Conservation (phyloP, 2,329 filamentous ascomycete genomes). For the Neocatenulostroma microsporum region DNA sequence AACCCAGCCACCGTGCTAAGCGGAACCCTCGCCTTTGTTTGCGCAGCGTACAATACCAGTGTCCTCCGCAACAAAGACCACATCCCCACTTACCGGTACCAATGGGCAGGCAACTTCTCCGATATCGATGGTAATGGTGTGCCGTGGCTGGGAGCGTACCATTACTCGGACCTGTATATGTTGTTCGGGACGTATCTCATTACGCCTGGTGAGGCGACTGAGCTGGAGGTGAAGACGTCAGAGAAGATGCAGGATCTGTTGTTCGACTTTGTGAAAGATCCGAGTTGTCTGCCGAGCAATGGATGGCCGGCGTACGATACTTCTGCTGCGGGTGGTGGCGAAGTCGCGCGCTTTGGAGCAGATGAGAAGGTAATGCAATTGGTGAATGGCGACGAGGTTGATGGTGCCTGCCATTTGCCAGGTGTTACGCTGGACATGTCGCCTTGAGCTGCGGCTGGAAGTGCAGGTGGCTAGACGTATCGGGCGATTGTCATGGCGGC, state of each 20-base stretch:
- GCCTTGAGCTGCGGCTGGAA: no score
- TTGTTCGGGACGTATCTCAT: slow-evolving; percentile 21
- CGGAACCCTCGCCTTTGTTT: neutral
- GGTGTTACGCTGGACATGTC: neutral
- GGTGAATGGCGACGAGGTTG: slow-evolving; percentile 10
- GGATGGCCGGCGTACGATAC: neutral
- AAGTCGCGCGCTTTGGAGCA: slow-evolving; percentile 12
- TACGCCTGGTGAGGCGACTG: slow-evolving; percentile 18
- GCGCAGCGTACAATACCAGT: neutral
- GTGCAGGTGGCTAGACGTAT: no score
- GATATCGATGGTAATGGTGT: slow-evolving; percentile 2
- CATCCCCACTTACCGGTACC: neutral
- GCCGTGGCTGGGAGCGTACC: slow-evolving; percentile 32
- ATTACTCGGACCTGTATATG: slow-evolving; percentile 29
- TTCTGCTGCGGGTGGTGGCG: slow-evolving; percentile 6
- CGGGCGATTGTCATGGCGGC: no score
- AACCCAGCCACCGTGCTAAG: neutral
- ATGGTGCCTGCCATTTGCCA: slow-evolving; percentile 10
- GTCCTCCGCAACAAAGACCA: neutral
- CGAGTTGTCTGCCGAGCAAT: slow-evolving; percentile 6
- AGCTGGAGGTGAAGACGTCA: slow-evolving; percentile 25
- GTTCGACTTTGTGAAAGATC: slow-evolving; percentile 30
- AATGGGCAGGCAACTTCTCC: slow-evolving; percentile 13
- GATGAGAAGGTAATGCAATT: slow-evolving; percentile 11
- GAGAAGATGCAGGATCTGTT: slow-evolving; percentile 31